Conservation (phyloP, 2,329 filamentous ascomycete species). For the Botryotinia narcissicola region DNA sequence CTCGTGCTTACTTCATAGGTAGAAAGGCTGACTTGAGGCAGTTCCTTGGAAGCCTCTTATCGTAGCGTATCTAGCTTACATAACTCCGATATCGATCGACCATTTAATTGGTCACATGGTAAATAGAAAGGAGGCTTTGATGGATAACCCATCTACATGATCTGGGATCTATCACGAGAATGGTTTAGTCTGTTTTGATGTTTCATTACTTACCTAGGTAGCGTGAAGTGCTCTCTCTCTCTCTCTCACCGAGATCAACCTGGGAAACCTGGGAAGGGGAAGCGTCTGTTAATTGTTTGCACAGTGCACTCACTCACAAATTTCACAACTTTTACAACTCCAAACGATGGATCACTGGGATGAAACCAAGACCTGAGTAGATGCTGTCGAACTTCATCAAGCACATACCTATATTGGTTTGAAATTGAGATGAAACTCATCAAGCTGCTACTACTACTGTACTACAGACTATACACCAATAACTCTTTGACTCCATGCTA, state of each 20-base stretch:
- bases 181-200: neutral
- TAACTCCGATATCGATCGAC: neutral
- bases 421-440: constrained; percentile 2
- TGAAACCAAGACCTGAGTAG: neutral
- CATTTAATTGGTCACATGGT: neutral
- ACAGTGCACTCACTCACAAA: neutral
- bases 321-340: neutral
- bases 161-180: neutral
- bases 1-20: too few relatives aligned
- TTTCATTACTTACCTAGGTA: neutral
- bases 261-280: neutral
- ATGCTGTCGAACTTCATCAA: neutral
- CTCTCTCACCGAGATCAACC: neutral
- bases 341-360: neutral
- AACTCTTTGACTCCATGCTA: neutral
- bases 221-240: neutral
- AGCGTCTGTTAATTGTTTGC: neutral
- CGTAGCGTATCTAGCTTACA: neutral
- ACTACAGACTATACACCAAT: neutral
- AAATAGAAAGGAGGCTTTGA: neutral
- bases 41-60: constrained; percentile 7
- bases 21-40: neutral
- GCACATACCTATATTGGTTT: neutral
- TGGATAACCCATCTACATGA: neutral
- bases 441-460: neutral